Percentiles rank a stretch among this genome's conserved stretches.
These are phyloP conservation scores for Aegilops tauschii DNA, from an alignment of 176 grass and related monocot genomes.

Conservation along the genomic window DNA sequence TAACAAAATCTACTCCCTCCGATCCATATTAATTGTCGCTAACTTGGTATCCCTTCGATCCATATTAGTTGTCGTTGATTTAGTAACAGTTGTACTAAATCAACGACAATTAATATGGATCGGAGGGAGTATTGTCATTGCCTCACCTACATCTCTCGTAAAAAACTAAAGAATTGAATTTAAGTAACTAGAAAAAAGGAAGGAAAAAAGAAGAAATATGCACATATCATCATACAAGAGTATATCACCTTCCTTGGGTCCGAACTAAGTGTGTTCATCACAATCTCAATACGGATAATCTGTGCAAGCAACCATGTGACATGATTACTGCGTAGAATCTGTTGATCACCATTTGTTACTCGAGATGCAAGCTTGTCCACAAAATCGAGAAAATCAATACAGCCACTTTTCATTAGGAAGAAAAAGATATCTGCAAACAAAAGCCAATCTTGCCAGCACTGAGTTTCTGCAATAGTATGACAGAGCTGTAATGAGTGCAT, in stretches of 20 bases:
- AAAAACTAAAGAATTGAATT: conserved; percentile 5
- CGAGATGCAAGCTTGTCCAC: conserved; percentile 88
- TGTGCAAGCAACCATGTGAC: conserved; percentile 94
- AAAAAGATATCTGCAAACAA: conserved; percentile 96
- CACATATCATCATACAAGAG: conserved; percentile 15
- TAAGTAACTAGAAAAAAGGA: background rate
- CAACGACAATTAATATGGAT: no score
- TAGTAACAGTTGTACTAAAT: no score
- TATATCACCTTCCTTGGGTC: conserved; percentile 79
- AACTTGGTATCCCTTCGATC: no score
- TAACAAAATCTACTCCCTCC: background rate
- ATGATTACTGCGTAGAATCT: conserved; percentile 93
- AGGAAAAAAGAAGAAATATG: background rate
- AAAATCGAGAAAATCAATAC: conserved; percentile 97
- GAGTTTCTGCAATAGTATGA: conserved; percentile 59
- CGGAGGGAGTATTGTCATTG: background rate
- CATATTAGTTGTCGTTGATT: no score
- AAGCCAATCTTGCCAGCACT: conserved; percentile 99
- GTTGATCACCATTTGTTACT: conserved; percentile 70
- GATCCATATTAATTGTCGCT: no score
- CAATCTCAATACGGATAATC: conserved; percentile 93
- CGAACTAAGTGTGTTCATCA: conserved; percentile 82
- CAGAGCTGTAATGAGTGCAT: conserved; percentile 25
- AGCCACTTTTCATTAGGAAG: conserved; percentile 99
- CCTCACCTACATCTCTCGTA: background rate